Percentiles rank a stretch among this genome's conserved stretches.
Conservation (phyloP, 208 protist species). For the Porcisia hertigi region DNA sequence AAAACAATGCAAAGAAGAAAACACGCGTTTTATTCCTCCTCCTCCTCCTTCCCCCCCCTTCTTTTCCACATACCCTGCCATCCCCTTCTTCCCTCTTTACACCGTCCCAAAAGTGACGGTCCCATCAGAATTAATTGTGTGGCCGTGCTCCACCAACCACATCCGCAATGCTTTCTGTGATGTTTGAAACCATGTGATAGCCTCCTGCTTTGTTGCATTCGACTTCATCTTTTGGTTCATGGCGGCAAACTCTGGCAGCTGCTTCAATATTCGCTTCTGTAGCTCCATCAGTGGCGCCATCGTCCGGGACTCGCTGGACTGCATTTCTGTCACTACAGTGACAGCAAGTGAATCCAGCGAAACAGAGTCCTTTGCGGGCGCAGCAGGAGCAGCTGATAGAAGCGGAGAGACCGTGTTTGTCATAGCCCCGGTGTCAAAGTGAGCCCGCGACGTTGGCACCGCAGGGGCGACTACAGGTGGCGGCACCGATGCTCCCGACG, state of each 20-base stretch:
- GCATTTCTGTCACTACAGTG: slow-evolving; percentile 24
- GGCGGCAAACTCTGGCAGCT: slow-evolving; percentile 53
- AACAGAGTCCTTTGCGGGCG: not conserved
- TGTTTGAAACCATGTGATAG: slow-evolving; percentile 70
- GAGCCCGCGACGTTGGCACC: not conserved
- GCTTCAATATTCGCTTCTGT: slow-evolving; percentile 69
- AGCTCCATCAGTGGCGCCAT: slow-evolving; percentile 52
- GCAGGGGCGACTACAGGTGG: not conserved
- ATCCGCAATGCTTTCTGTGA: slow-evolving; percentile 44
- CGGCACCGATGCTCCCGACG: not conserved
- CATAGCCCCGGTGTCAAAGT: not conserved
- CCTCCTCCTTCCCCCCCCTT: not conserved
- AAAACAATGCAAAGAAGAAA: not conserved
- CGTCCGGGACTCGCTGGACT: slow-evolving; percentile 19
- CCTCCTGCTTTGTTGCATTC: slow-evolving; percentile 41
- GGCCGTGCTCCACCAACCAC: slow-evolving; percentile 53
- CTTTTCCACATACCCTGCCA: not conserved
- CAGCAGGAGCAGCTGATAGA: not conserved
- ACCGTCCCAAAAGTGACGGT: slow-evolving; percentile 48
- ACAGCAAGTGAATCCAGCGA: slow-evolving; percentile 22
- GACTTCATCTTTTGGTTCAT: slow-evolving; percentile 65
- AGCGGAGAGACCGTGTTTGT: not conserved
- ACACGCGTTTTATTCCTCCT: not conserved
- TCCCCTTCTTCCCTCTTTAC: not conserved
- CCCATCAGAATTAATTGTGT: slow-evolving; percentile 57